These are phyloP conservation scores for Heteromeles arbutifolia DNA, from an alignment of 306 rosid species.

Conservation along the genomic window DNA sequence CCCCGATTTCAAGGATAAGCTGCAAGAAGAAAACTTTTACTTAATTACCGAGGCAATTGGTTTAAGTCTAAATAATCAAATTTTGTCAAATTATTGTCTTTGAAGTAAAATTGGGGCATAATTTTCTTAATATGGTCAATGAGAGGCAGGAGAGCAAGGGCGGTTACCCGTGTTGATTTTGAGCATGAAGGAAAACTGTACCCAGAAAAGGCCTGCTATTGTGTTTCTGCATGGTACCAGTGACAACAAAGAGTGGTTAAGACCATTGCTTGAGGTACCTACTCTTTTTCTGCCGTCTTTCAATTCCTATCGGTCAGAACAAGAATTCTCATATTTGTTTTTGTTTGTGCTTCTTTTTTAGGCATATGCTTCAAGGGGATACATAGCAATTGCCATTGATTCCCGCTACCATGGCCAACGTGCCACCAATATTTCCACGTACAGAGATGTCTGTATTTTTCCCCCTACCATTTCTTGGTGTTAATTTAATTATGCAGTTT, in stretches of 20 bases:
- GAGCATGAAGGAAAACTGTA: constrained; percentile 53
- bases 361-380: constrained; percentile 94
- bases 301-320: neutral
- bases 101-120: neutral
- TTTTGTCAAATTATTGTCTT: neutral
- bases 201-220: constrained; percentile 55
- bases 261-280: constrained; percentile 76
- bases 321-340: neutral
- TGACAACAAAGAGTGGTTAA: constrained; percentile 58
- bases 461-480: constrained; percentile 3
- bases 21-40: constrained; percentile 66
- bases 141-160: constrained; percentile 89
- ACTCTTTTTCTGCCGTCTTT: neutral
- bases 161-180: constrained; percentile 67
- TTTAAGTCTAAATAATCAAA: no score
- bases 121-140: constrained; percentile 1
- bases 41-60: constrained; percentile 62
- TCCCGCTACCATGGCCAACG: constrained; percentile 98
- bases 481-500: neutral
- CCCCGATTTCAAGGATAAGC: constrained; percentile 38
- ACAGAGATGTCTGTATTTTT: constrained; percentile 47
- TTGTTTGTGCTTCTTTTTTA: constrained; percentile 18
- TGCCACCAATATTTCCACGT: constrained; percentile 51
- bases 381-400: constrained; percentile 67
- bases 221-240: constrained; percentile 71